phyloP scores from a whole-genome alignment of 176 grass and related monocot species.

The Triticum timopheevii region DNA sequence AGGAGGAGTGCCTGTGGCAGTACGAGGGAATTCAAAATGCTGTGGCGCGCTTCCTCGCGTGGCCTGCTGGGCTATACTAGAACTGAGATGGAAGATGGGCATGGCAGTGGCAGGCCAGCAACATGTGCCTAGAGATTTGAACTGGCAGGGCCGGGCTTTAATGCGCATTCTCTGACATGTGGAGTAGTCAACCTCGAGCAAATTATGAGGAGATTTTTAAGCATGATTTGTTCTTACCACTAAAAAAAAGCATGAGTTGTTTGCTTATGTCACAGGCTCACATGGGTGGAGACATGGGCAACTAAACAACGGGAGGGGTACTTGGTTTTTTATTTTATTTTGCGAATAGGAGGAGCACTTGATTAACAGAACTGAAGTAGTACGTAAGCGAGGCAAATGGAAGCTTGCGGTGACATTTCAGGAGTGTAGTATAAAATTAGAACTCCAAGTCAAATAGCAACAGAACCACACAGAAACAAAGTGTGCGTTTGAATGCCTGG shows the following conservation, averaged over 20 bases:
- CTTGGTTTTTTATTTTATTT: too few relatives aligned
- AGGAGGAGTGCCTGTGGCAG: too few relatives aligned
- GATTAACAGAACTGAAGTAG: neutral
- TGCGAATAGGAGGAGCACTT: too few relatives aligned
- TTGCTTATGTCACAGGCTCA: neutral
- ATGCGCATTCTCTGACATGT: neutral
- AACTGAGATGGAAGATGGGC: neutral
- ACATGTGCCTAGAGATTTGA: slow-evolving; percentile 10
- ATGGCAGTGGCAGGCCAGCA: neutral
- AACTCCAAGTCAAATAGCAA: neutral
- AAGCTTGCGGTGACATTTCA: neutral
- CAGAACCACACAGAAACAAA: neutral
- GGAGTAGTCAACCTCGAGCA: neutral
- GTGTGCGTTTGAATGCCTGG: neutral
- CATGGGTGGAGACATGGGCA: neutral
- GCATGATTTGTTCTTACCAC: neutral
- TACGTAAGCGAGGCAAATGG: neutral
- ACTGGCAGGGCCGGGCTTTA: neutral
- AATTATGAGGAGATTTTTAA: neutral
- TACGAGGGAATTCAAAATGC: neutral
- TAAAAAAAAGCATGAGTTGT: too few relatives aligned
- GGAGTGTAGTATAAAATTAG: neutral
- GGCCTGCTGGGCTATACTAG: neutral
- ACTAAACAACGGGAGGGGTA: neutral
- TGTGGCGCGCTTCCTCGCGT: neutral